phyloP scores from a whole-genome alignment of 805 yeast species.

The Saturnispora zaruensis region DNA sequence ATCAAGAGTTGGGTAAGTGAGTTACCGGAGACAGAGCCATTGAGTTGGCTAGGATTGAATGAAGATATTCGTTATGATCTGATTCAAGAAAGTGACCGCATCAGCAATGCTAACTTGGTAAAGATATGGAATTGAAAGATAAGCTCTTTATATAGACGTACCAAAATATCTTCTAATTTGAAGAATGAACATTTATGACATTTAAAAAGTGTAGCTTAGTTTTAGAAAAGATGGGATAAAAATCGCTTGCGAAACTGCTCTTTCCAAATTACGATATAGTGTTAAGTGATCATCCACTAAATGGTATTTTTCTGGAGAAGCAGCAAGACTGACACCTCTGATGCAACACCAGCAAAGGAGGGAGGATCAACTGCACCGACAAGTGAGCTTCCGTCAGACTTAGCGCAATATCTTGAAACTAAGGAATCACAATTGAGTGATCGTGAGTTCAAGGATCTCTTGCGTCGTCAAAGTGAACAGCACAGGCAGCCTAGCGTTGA shows the following conservation, averaged over 20 bases:
- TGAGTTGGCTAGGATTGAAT: constrained; percentile 24
- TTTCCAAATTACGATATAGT: neutral
- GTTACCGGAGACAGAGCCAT: constrained; percentile 43
- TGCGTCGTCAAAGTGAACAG: constrained; percentile 12
- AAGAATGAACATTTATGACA: neutral
- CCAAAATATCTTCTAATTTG: neutral
- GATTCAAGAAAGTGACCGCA: constrained; percentile 8
- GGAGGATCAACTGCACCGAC: neutral
- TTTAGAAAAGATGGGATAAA: neutral
- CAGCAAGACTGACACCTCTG: neutral
- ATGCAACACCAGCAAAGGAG: neutral
- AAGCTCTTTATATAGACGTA: neutral
- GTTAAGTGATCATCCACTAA: neutral
- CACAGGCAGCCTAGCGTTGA: constrained; percentile 8
- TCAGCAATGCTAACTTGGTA: constrained; percentile 1
- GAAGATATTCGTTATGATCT: constrained; percentile 1
- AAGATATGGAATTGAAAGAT: neutral
- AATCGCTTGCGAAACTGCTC: neutral
- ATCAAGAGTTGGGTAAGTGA: constrained; percentile 39
- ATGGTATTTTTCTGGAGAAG: constrained; percentile 17
- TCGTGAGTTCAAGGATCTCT: constrained; percentile 25
- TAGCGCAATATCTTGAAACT: constrained; percentile 19
- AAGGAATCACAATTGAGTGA: constrained; percentile 25
- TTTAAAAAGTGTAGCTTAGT: neutral
- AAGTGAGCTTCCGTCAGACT: constrained; percentile 19